Evolutionary conservation across 163 green algal species (phyloP).

Genomic region (Chloromonas sp.): DNA sequence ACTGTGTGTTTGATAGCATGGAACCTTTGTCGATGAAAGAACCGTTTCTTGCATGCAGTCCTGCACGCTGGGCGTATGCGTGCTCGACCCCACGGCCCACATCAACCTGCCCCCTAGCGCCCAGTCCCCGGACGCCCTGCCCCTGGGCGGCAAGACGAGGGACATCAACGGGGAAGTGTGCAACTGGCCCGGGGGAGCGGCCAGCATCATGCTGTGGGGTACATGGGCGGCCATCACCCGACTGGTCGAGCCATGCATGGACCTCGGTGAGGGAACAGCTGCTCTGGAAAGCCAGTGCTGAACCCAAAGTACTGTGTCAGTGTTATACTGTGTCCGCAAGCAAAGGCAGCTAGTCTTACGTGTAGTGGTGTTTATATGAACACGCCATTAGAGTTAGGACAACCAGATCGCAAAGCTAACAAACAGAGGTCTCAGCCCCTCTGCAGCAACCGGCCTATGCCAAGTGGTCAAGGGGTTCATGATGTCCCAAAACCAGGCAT

Average conservation of each 20-base stretch:
- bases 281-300: neutral
- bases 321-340: neutral
- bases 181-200: slow-evolving; percentile 13
- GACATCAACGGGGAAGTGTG: slow-evolving; percentile 32
- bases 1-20: no score
- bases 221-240: slow-evolving; percentile 29
- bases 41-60: neutral
- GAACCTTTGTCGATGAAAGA: no score
- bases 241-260: slow-evolving; percentile 13
- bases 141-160: slow-evolving; percentile 28
- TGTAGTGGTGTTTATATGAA: no score
- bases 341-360: neutral
- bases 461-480: no score
- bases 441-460: neutral
- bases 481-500: no score
- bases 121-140: slow-evolving; percentile 7
- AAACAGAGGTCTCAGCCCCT: neutral
- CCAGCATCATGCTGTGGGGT: slow-evolving; percentile 25
- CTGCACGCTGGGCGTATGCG: slow-evolving; percentile 10
- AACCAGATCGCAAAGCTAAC: no score
- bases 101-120: slow-evolving; percentile 2
- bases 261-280: slow-evolving; percentile 13
- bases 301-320: neutral
- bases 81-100: slow-evolving; percentile 14
- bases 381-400: no score